Conservation (phyloP, 2,329 filamentous ascomycete species). For the Falciphora oryzae region DNA sequence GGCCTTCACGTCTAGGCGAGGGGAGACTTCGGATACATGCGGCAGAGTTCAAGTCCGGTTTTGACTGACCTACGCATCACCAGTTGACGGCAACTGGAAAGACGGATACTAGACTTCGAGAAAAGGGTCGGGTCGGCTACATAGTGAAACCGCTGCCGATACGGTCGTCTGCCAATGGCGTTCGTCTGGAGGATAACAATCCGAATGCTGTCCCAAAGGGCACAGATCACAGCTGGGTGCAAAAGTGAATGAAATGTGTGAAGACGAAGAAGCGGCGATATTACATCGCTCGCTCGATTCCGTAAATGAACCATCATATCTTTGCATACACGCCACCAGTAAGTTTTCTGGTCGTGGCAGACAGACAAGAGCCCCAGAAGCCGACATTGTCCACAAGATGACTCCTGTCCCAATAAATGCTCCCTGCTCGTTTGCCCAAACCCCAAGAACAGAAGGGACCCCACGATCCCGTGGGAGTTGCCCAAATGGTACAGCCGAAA, state of each 20-base stretch:
- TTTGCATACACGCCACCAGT: conserved; percentile 9
- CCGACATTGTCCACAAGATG: background rate
- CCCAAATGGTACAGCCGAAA: conserved; percentile 8
- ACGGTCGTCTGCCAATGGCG: background rate
- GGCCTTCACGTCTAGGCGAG: no score
- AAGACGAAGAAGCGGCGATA: background rate
- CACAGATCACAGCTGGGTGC: background rate
- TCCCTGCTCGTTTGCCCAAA: background rate
- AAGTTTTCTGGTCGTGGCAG: background rate
- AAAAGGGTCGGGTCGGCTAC: no score
- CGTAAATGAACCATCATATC: conserved; percentile 10
- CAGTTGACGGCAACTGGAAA: background rate
- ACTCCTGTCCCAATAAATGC: conserved; percentile 4
- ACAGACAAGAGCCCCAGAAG: background rate
- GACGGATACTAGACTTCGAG: no score
- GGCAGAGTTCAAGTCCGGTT: background rate
- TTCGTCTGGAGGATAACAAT: background rate
- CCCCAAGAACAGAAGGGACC: background rate
- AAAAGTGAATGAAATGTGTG: conserved; percentile 11
- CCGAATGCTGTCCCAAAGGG: background rate
- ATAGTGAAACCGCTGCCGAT: background rate
- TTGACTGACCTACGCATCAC: background rate
- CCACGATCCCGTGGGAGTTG: background rate
- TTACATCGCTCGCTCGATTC: conserved; percentile 1
- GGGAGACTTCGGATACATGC: background rate